Conservation (phyloP, 768 basidiomycete species). For the Suillus ampliporus region DNA sequence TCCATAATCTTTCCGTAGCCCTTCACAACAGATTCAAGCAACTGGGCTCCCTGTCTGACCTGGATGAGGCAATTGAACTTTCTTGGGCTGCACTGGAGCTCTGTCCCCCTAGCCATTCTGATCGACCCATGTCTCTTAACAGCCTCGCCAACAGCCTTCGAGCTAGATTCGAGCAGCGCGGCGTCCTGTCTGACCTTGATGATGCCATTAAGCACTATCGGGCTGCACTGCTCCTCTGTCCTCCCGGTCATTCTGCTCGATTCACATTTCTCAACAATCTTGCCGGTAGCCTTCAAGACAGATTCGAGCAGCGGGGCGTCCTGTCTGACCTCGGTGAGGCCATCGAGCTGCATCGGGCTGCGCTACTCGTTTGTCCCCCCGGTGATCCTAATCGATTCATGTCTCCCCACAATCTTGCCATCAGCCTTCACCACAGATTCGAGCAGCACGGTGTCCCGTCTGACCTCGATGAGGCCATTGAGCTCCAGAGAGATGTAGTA, state of each 20-base stretch:
- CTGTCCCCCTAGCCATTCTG: too few relatives aligned
- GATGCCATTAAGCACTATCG: not conserved
- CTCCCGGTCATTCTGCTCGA: too few relatives aligned
- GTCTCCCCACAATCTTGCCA: conserved; percentile 9
- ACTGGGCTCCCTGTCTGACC: not conserved
- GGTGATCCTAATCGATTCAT: conserved; percentile 1
- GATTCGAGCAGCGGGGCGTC: too few relatives aligned
- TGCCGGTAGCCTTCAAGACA: too few relatives aligned
- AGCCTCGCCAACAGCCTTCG: not conserved
- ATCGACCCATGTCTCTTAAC: not conserved
- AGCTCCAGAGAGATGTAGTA: conserved; percentile 19
- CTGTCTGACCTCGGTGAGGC: too few relatives aligned
- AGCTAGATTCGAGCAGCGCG: too few relatives aligned
- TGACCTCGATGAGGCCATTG: conserved; percentile 25
- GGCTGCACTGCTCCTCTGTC: not conserved
- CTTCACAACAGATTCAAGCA: not conserved
- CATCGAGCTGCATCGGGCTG: too few relatives aligned
- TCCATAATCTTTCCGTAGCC: not conserved
- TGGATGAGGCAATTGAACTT: too few relatives aligned
- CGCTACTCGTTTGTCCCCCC: too few relatives aligned
- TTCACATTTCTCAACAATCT: too few relatives aligned
- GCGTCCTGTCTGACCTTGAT: not conserved
- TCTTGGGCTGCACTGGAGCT: too few relatives aligned
- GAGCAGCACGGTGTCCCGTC: conserved; percentile 15
- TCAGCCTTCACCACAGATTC: conserved; percentile 23